phyloP scores from a whole-genome alignment of 1,284 basidiomycete species.

The Phellinidium pouzarii region DNA sequence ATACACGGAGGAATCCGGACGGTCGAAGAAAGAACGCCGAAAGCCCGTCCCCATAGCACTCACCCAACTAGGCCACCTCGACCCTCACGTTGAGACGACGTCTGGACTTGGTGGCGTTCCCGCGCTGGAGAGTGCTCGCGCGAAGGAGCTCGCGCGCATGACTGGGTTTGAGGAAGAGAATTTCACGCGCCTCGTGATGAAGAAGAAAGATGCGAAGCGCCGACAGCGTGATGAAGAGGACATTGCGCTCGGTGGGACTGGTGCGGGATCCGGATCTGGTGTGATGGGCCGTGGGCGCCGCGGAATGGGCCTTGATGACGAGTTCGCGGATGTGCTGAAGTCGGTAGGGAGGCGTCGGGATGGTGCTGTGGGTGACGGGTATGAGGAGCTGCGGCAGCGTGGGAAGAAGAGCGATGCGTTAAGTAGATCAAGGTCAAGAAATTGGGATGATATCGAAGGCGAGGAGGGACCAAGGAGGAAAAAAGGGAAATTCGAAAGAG shows the following conservation, averaged over 20 bases:
- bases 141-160: conserved; percentile 75
- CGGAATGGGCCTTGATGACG: conserved; percentile 76
- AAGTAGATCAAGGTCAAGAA: conserved; percentile 37
- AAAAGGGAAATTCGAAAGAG: conserved; percentile 72
- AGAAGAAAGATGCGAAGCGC: conserved; percentile 80
- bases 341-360: conserved; percentile 41
- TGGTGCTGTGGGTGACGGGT: conserved; percentile 54
- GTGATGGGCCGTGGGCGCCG: conserved; percentile 47
- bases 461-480: conserved; percentile 46
- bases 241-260: conserved; percentile 75
- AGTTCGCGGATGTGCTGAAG: conserved; percentile 76
- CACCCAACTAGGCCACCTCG: conserved; percentile 57
- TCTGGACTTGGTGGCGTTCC: conserved; percentile 70
- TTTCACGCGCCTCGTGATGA: conserved; percentile 87
- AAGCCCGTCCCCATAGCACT: conserved; percentile 65
- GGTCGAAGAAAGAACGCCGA: conserved; percentile 36
- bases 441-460: conserved; percentile 35
- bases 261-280: conserved; percentile 33
- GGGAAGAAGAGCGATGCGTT: conserved; percentile 62
- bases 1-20: conserved; percentile 63
- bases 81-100: conserved; percentile 69
- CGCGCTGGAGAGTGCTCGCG: conserved; percentile 56
- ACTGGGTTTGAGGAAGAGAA: conserved; percentile 95
- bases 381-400: conserved; percentile 65
- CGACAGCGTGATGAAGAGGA: conserved; percentile 87